These are phyloP conservation scores for Xerocomellus dryophilus DNA, from an alignment of 768 basidiomycete species.

Conservation along the genomic window DNA sequence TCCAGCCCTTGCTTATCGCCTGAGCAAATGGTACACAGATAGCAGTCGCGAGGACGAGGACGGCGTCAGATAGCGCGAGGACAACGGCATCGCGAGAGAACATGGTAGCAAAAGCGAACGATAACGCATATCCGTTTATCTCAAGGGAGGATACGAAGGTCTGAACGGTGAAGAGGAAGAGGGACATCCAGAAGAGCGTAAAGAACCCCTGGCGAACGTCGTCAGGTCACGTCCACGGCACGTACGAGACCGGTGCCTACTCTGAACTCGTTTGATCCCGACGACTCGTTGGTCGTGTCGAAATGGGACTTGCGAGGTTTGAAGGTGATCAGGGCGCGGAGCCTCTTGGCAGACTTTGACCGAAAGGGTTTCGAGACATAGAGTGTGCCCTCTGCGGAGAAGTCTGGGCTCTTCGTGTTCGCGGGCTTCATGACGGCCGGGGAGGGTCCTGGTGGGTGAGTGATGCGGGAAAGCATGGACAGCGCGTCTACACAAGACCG, in stretches of 20 bases:
- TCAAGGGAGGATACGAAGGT: slow-evolving; percentile 78
- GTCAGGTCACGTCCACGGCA: slow-evolving; percentile 5
- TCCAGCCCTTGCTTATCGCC: slow-evolving; percentile 73
- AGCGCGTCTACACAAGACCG: background rate
- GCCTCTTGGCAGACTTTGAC: slow-evolving; percentile 68
- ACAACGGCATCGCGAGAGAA: slow-evolving; percentile 83
- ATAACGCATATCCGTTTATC: slow-evolving; percentile 72
- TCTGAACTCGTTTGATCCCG: slow-evolving; percentile 81
- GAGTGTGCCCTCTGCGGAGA: slow-evolving; percentile 61
- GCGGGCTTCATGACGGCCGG: slow-evolving; percentile 15
- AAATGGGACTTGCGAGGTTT: slow-evolving; percentile 82
- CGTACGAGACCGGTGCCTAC: slow-evolving; percentile 33
- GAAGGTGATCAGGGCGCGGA: slow-evolving; percentile 83
- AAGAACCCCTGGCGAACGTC: slow-evolving; percentile 72
- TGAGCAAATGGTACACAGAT: slow-evolving; percentile 83
- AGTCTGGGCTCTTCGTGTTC: slow-evolving; percentile 11
- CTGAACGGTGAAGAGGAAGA: slow-evolving; percentile 77
- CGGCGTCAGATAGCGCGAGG: slow-evolving; percentile 79
- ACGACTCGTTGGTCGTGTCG: slow-evolving; percentile 73
- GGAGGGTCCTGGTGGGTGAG: background rate
- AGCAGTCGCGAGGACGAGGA: slow-evolving; percentile 73
- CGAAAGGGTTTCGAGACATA: slow-evolving; percentile 76
- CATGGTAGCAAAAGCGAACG: slow-evolving; percentile 77
- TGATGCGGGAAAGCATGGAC: slow-evolving; percentile 6
- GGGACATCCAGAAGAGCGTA: slow-evolving; percentile 88